A percentile compares a stretch with the other conserved stretches of the same genome.
Conservation (phyloP, 441 rosid genomes). For the Populus tomentosa region DNA sequence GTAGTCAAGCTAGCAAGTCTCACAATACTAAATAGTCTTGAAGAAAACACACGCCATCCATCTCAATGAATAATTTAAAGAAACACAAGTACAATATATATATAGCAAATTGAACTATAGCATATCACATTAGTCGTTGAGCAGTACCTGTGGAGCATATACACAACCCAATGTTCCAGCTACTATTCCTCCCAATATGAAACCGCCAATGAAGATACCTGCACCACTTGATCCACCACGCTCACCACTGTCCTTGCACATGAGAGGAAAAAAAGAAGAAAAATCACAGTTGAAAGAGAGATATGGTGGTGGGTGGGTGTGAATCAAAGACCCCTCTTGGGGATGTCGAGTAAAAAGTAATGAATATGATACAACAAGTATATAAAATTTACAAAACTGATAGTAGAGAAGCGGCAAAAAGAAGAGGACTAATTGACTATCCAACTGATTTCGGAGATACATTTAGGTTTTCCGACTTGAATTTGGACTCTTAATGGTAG, state of each 20-base stretch:
- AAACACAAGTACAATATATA: background rate
- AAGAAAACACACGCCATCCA: background rate
- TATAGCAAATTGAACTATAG: background rate
- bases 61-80: background rate
- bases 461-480: background rate
- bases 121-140: background rate
- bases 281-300: background rate
- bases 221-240: slow-evolving; percentile 23
- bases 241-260: slow-evolving; percentile 19
- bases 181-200: slow-evolving; percentile 41
- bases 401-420: background rate
- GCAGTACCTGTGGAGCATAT: slow-evolving; percentile 46
- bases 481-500: background rate
- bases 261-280: background rate
- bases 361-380: background rate
- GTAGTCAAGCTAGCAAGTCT: background rate
- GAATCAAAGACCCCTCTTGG: too few relatives aligned
- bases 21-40: background rate
- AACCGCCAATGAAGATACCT: slow-evolving; percentile 40
- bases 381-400: background rate
- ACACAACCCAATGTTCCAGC: slow-evolving; percentile 38
- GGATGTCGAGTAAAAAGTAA: background rate
- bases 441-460: background rate
- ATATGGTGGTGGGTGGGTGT: background rate
- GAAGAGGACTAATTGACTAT: background rate